These are phyloP conservation scores for Triangularia verruculosa DNA, from an alignment of 2,329 filamentous ascomycete genomes.

Conservation along the genomic window DNA sequence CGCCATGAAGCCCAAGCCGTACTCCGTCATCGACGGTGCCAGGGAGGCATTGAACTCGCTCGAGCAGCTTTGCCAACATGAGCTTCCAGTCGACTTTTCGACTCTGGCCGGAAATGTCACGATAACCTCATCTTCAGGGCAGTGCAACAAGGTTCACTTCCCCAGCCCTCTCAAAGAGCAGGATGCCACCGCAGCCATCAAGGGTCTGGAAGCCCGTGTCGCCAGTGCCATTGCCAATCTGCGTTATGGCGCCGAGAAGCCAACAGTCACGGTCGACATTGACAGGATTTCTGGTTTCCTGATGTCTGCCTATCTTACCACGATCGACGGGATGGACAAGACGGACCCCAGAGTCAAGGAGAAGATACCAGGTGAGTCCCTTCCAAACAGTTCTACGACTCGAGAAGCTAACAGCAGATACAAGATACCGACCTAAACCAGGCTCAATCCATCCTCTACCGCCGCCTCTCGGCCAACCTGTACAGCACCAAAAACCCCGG, in stretches of 20 bases:
- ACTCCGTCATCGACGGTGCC: constrained; percentile 36
- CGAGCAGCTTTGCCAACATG: constrained; percentile 26
- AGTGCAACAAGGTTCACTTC: constrained; percentile 36
- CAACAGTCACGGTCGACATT: constrained; percentile 49
- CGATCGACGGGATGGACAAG: constrained; percentile 51
- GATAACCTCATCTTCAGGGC: constrained; percentile 31
- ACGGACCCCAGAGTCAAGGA: constrained; percentile 45
- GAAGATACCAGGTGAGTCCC: constrained; percentile 32
- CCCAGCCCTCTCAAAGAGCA: constrained; percentile 43
- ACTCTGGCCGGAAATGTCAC: constrained; percentile 29
- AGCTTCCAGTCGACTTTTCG: constrained; percentile 35
- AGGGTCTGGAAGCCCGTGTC: constrained; percentile 58
- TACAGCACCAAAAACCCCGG: constrained; percentile 64
- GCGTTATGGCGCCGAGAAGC: constrained; percentile 41
- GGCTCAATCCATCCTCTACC: constrained; percentile 69
- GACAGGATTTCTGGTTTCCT: constrained; percentile 53
- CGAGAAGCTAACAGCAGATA: constrained; percentile 30
- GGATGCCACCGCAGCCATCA: constrained; percentile 46
- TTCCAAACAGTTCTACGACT: not conserved
- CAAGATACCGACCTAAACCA: constrained; percentile 68
- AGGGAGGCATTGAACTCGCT: constrained; percentile 31
- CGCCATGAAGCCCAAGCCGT: constrained; percentile 7
- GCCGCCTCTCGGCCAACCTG: constrained; percentile 69
- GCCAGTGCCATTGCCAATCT: constrained; percentile 59
- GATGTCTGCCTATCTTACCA: constrained; percentile 57